phyloP scores from a whole-genome alignment of 805 yeast species.

The Hagleromyces aurorensis region DNA sequence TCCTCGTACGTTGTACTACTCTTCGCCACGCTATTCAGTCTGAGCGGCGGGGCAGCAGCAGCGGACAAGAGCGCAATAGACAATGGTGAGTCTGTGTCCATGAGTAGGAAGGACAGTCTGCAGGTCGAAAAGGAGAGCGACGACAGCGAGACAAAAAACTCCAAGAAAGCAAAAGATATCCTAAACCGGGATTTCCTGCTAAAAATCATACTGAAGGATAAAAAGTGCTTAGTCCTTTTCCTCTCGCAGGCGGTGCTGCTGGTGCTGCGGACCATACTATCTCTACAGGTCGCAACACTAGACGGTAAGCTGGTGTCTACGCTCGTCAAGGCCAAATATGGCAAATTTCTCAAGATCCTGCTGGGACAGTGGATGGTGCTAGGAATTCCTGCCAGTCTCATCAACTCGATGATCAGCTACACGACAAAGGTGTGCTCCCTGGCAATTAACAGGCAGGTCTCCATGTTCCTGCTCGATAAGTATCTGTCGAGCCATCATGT shows the following conservation, averaged over 20 bases:
- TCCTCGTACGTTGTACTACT: conserved; percentile 25
- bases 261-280: conserved; percentile 59
- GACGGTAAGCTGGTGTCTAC: conserved; percentile 84
- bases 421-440: conserved; percentile 51
- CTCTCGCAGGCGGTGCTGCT: conserved; percentile 50
- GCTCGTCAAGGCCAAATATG: conserved; percentile 62
- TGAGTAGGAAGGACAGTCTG: conserved; percentile 3
- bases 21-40: conserved; percentile 17
- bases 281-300: conserved; percentile 74
- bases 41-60: conserved; percentile 9
- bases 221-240: conserved; percentile 30
- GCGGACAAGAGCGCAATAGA: conserved; percentile 9
- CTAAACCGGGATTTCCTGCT: conserved; percentile 17
- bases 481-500: conserved; percentile 54
- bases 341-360: conserved; percentile 53
- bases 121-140: conserved; percentile 2
- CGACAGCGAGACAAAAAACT: conserved; percentile 1
- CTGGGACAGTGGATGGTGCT: conserved; percentile 67
- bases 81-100: conserved; percentile 4
- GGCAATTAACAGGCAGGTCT: conserved; percentile 54
- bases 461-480: conserved; percentile 53
- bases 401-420: conserved; percentile 62
- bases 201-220: conserved; percentile 21
- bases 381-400: conserved; percentile 79
- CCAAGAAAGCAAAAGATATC: conserved; percentile 2